Evolutionary conservation across 164 flowering plant species (phyloP).

Genomic region (Platanus orientalis): DNA sequence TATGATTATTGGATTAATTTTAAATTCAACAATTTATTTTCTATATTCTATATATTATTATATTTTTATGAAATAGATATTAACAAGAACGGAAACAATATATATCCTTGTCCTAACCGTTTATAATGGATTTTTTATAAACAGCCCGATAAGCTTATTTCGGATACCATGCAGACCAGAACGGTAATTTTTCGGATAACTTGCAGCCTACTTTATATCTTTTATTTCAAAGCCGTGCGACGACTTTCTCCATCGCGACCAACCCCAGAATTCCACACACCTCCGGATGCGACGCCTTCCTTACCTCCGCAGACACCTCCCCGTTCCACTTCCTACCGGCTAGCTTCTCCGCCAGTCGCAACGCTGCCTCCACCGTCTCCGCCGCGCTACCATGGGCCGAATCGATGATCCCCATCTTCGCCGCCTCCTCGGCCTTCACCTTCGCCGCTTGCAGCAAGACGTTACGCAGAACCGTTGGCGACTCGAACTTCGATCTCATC

Average conservation of each 20-base stretch:
- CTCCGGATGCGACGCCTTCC: slow-evolving; percentile 37
- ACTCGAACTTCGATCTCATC: slow-evolving; percentile 37
- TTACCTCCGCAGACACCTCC: slow-evolving; percentile 40
- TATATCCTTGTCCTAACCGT: no score
- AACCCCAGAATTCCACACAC: slow-evolving; percentile 20
- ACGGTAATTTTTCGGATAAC: no score
- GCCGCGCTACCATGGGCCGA: slow-evolving; percentile 40
- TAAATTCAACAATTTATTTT: no score
- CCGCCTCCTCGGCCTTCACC: slow-evolving; percentile 46
- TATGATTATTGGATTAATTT: no score
- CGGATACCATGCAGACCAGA: no score
- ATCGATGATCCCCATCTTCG: slow-evolving; percentile 48
- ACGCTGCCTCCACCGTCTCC: slow-evolving; percentile 56
- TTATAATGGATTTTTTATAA: no score
- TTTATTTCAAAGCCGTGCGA: no score
- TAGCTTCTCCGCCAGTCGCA: slow-evolving; percentile 47
- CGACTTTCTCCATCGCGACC: slow-evolving; percentile 16
- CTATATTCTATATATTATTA: no score
- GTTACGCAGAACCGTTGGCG: slow-evolving; percentile 35
- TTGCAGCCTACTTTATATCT: no score
- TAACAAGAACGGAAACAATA: no score
- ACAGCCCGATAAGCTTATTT: no score
- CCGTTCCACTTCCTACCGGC: slow-evolving; percentile 60
- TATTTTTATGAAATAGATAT: no score
- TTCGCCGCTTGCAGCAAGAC: slow-evolving; percentile 44